Conservation (phyloP, 192 early-diverging fungal species). For the Pilobolus umbonatus region DNA sequence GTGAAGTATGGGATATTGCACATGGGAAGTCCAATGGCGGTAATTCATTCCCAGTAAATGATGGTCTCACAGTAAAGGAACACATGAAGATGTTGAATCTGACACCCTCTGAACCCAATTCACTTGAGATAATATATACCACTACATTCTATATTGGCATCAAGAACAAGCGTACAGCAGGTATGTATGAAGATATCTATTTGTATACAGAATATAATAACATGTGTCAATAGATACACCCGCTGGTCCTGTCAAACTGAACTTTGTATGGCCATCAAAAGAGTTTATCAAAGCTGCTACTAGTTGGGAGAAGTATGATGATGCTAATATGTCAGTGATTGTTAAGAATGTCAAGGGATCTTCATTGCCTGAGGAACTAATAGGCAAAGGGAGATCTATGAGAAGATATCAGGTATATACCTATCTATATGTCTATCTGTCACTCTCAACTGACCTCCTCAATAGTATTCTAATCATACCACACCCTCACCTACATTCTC, state of each 20-base stretch:
- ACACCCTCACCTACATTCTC: too few species aligned
- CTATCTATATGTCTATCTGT: too few species aligned
- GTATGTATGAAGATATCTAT: slow-evolving; percentile 14
- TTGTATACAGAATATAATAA: neutral
- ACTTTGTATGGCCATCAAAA: slow-evolving; percentile 72
- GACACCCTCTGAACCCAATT: slow-evolving; percentile 8
- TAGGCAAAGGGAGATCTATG: neutral
- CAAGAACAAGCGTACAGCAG: slow-evolving; percentile 53
- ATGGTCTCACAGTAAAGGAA: slow-evolving; percentile 6
- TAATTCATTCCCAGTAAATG: slow-evolving; percentile 20
- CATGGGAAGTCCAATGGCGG: slow-evolving; percentile 56
- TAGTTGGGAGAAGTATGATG: slow-evolving; percentile 76
- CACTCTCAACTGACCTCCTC: too few species aligned
- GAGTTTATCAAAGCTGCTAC: slow-evolving; percentile 84
- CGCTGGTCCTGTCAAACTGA: slow-evolving; percentile 58
- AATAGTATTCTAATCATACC: too few species aligned
- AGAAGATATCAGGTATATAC: neutral
- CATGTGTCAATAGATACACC: slow-evolving; percentile 25
- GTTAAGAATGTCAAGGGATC: slow-evolving; percentile 49
- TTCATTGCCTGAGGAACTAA: slow-evolving; percentile 3
- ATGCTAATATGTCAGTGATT: slow-evolving; percentile 57
- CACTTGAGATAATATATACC: slow-evolving; percentile 52
- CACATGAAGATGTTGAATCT: slow-evolving; percentile 15
- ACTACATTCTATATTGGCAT: slow-evolving; percentile 92
- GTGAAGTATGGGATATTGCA: slow-evolving; percentile 62